A percentile compares a stretch with the other conserved stretches of the same genome.
Evolutionary conservation across 768 basidiomycete genomes (phyloP).

Genomic region (Tricholoma furcatifolium): DNA sequence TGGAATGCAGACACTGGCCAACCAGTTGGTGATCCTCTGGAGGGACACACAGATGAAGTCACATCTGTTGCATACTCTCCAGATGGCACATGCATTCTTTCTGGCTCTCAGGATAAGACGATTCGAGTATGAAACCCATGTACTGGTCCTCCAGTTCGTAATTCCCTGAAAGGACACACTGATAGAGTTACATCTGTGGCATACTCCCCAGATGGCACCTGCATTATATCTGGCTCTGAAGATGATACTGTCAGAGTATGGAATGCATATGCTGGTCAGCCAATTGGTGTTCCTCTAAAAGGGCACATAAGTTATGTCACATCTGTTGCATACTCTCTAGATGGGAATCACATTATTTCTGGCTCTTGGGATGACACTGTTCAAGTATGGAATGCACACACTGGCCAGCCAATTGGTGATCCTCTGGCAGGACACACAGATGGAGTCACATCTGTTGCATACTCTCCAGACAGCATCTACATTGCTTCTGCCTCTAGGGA

Average conservation of each 20-base stretch:
- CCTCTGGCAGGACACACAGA: too few relatives aligned
- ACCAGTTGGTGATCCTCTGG: too few relatives aligned
- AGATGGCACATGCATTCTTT: not conserved
- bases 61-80: not conserved
- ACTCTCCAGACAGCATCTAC: too few relatives aligned
- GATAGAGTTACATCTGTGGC: not conserved
- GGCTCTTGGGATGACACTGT: too few relatives aligned
- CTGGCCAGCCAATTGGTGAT: too few relatives aligned
- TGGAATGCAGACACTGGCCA: too few relatives aligned
- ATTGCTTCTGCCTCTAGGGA: too few relatives aligned
- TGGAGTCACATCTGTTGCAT: too few relatives aligned
- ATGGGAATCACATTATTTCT: not conserved
- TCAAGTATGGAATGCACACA: too few relatives aligned
- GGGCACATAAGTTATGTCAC: not conserved
- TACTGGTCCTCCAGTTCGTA: not conserved
- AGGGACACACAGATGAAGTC: too few relatives aligned
- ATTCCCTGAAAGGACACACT: too few relatives aligned
- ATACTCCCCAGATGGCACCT: not conserved
- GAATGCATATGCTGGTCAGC: not conserved
- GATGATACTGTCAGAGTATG: not conserved
- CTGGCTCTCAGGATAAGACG: not conserved
- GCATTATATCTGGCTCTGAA: not conserved
- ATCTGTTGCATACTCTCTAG: not conserved
- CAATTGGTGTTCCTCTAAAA: not conserved
- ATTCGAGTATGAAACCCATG: not conserved